phyloP scores from a whole-genome alignment of 192 early-diverging fungal species.

The Chytriomyces sp. region DNA sequence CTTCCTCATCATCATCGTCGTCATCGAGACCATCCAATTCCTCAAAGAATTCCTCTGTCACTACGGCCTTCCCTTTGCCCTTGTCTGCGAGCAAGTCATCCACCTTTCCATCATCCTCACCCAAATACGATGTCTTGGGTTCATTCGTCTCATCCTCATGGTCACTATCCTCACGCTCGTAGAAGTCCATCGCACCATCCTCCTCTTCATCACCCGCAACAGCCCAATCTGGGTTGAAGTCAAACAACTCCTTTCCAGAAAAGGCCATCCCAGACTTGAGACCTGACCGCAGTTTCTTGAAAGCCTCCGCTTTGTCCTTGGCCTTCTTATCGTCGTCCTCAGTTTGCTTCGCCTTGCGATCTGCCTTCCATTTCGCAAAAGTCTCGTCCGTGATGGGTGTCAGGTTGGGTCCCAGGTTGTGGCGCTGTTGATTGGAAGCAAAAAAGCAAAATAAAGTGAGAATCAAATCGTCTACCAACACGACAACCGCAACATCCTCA shows the following conservation, averaged over 20 bases:
- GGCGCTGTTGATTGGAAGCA: slow-evolving; percentile 63
- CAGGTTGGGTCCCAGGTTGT: slow-evolving; percentile 85
- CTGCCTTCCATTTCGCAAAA: slow-evolving; percentile 92
- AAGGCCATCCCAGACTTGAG: slow-evolving; percentile 82
- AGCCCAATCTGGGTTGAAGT: slow-evolving; percentile 92
- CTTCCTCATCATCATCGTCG: slow-evolving; percentile 52
- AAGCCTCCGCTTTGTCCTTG: slow-evolving; percentile 62
- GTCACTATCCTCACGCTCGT: slow-evolving; percentile 75
- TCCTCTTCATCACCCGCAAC: slow-evolving; percentile 70
- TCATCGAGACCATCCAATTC: slow-evolving; percentile 83
- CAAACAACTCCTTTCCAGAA: slow-evolving; percentile 95
- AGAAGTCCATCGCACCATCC: slow-evolving; percentile 75
- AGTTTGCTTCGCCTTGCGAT: slow-evolving; percentile 71
- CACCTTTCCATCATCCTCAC: slow-evolving; percentile 38
- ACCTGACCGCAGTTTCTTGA: slow-evolving; percentile 89
- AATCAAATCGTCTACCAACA: neutral
- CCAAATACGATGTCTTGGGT: slow-evolving; percentile 32
- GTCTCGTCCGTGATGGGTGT: slow-evolving; percentile 95
- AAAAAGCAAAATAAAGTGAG: neutral
- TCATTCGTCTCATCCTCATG: slow-evolving; percentile 60
- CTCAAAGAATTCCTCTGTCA: slow-evolving; percentile 81
- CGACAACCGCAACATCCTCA: slow-evolving; percentile 33
- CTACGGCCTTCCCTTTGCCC: slow-evolving; percentile 29
- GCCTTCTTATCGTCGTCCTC: slow-evolving; percentile 65
- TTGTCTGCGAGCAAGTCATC: slow-evolving; percentile 30